phyloP scores from a whole-genome alignment of 768 basidiomycete genomes.

The Russula sp. region DNA sequence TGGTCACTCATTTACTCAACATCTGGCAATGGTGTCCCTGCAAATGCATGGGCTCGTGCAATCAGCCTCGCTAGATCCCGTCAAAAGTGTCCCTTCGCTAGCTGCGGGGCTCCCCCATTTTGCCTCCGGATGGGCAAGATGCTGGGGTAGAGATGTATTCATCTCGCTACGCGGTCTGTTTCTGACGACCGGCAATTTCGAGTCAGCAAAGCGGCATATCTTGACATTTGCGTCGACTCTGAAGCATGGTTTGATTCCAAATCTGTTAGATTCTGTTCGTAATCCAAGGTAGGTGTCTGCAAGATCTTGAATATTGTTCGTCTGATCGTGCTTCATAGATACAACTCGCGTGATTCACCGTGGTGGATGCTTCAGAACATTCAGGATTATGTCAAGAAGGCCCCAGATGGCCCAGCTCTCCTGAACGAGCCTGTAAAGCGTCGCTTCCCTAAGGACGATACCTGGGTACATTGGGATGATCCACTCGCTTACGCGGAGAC shows the following conservation, averaged over 20 bases:
- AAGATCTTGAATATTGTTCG: neutral
- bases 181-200: constrained; percentile 85
- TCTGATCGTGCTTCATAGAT: constrained; percentile 38
- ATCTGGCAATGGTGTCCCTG: constrained; percentile 76
- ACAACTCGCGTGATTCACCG: constrained; percentile 95
- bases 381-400: constrained; percentile 82
- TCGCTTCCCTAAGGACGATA: constrained; percentile 93
- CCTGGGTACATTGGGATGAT: constrained; percentile 91
- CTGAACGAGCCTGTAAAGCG: constrained; percentile 79
- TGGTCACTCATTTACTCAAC: constrained; percentile 86
- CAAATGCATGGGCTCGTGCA: constrained; percentile 90
- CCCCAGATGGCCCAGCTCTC: constrained; percentile 78
- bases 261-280: constrained; percentile 84
- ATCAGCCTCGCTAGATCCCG: constrained; percentile 84
- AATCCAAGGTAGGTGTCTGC: constrained; percentile 59
- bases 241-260: constrained; percentile 95
- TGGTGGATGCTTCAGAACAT: constrained; percentile 99
- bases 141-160: constrained; percentile 95
- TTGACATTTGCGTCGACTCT: constrained; percentile 87
- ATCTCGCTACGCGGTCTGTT: constrained; percentile 92
- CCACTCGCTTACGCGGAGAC: constrained; percentile 73
- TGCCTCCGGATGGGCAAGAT: constrained; percentile 86
- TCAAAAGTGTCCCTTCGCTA: constrained; percentile 64
- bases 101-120: constrained; percentile 97
- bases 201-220: constrained; percentile 84